Percentiles rank a stretch among this genome's conserved stretches.
Evolutionary conservation across 1,139 yeast genomes (phyloP).

Genomic region (Hanseniaspora gamundiae): DNA sequence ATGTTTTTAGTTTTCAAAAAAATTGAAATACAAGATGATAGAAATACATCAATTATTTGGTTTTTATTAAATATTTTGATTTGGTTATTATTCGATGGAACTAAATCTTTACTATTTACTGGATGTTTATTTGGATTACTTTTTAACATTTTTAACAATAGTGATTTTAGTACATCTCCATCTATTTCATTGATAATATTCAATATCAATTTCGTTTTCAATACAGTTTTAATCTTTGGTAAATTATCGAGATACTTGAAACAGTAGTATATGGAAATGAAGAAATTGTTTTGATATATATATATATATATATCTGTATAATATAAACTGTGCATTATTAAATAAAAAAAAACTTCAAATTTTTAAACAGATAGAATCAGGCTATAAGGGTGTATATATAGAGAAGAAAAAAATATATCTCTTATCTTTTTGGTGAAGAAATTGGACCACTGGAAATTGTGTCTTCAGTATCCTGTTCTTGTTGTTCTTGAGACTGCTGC

Average conservation of each 20-base stretch:
- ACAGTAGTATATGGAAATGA: not conserved
- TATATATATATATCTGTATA: too few species aligned
- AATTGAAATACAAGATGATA: constrained; percentile 64
- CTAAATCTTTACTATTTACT: constrained; percentile 52
- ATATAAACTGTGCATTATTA: too few species aligned
- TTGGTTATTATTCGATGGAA: constrained; percentile 73
- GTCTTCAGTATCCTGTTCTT: too few species aligned
- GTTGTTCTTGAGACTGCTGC: too few species aligned
- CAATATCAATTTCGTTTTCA: constrained; percentile 33
- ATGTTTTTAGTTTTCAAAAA: constrained; percentile 74
- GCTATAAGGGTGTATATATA: too few species aligned
- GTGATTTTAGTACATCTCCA: not conserved
- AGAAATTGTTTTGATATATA: not conserved
- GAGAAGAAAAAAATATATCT: too few species aligned
- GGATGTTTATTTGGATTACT: constrained; percentile 31
- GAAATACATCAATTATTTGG: constrained; percentile 71
- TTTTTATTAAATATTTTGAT: constrained; percentile 61
- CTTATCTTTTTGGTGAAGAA: too few species aligned
- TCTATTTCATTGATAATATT: constrained; percentile 28
- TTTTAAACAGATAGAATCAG: too few species aligned
- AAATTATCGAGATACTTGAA: constrained; percentile 46
- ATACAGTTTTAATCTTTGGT: constrained; percentile 60
- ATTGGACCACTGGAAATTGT: too few species aligned
- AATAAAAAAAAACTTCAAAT: too few species aligned
- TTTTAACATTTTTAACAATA: constrained; percentile 3